Base-by-base conservation (phyloP, 768 basidiomycete species). In the Rhizopogon roseolus region DNA sequence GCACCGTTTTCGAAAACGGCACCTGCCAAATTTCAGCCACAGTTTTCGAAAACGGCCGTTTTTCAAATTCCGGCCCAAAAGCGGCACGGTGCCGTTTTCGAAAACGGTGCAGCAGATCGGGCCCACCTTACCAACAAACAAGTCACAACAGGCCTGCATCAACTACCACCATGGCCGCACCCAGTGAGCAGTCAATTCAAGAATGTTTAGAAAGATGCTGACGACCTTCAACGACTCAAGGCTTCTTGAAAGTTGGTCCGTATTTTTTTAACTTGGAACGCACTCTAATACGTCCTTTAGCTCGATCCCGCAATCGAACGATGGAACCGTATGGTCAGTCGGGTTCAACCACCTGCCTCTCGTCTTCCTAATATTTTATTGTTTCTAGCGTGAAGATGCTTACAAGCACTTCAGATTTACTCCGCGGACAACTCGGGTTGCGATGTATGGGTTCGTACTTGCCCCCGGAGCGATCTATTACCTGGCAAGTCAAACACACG, bases 321-420 rank as follows among this genome's bases (percentile, higher is more conserved):
- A 73, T 86, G 82, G 82, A 75, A 76, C 53, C 62, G 63, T 27
- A 84, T 85, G 84, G 84, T 84, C 50, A 29, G 65, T 62, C n/a
- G 65, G 56, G 50, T 52, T 6, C 34, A 48, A 17, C 50, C 38
- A 54, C n/a, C 34, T 44, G 5, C 19, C 41, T 42, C 28, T 11
- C 8, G 16, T 38, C 4, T 19, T 41, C 36, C 36, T 57, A 34
- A 52, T 36, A 44, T 42, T 34, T 3, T 17, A 1, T 39, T 44
- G 43, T 36, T 36, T 25, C 8, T 54, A 94, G 92, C 85, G 93
- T 40, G 92, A 94, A 67, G 79, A 84, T 57, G 88, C 83, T n/a
- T 91, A 93, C 70, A 75, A 86, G 64, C 78, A 84, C 64, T 96
- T 94, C 70, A 81, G 81, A 38, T 93, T 90, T 76, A 95, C 90